Percentiles rank a stretch among this genome's conserved stretches.
Evolutionary conservation across 305 asterid genomes (phyloP).

Genomic region (Fraxinus greggii): DNA sequence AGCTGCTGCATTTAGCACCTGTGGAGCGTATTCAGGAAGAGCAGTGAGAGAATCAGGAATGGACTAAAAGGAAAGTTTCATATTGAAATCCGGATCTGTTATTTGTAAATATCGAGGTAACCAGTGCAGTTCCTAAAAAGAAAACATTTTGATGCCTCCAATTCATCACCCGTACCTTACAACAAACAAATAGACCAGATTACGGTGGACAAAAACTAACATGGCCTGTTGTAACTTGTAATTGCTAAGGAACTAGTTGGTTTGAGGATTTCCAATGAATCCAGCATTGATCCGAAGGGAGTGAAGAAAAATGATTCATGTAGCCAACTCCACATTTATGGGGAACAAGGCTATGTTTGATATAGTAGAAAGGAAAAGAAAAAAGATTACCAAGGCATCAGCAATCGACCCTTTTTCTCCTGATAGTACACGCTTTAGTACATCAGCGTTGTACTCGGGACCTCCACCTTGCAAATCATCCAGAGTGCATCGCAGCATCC

Average conservation of each 20-base stretch:
- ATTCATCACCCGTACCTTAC: not conserved
- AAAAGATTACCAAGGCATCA: constrained; percentile 70
- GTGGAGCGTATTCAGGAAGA: constrained; percentile 12
- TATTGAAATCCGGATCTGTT: not conserved
- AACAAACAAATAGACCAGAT: not conserved
- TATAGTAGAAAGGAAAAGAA: not conserved
- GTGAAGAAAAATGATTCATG: not conserved
- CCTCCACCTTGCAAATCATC: constrained; percentile 78
- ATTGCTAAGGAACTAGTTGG: not conserved
- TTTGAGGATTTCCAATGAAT: not conserved
- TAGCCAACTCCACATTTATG: not conserved
- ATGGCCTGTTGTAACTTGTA: not conserved
- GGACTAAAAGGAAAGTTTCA: not conserved
- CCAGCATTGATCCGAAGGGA: not conserved
- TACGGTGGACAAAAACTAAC: not conserved
- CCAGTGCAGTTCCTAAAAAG: not conserved
- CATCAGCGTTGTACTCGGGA: constrained; percentile 76
- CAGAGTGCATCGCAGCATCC: constrained; percentile 87
- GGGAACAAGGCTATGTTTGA: not conserved
- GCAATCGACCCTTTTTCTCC: constrained; percentile 80
- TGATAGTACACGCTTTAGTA: constrained; percentile 62
- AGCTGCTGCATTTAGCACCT: constrained; percentile 89
- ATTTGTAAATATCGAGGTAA: not conserved
- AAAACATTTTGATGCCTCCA: not conserved
- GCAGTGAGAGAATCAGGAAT: not conserved